These are phyloP conservation scores for Emydomyces testavorans DNA, from an alignment of 2,329 filamentous ascomycete species.

Conservation along the genomic window DNA sequence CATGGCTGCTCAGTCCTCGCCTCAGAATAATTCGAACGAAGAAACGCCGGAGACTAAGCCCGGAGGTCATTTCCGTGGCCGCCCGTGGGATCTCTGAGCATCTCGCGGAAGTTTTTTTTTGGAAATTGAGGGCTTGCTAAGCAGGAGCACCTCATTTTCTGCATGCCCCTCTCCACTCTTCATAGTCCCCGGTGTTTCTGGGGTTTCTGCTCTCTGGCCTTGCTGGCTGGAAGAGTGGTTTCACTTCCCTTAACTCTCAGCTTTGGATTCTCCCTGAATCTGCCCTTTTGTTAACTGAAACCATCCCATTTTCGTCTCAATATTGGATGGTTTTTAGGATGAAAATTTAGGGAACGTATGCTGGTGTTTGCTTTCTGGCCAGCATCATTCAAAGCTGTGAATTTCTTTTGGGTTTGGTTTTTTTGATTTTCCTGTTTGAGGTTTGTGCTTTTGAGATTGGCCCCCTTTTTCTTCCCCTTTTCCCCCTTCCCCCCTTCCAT, in stretches of 20 bases:
- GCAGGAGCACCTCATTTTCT: not conserved
- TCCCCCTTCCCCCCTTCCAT: too few species aligned
- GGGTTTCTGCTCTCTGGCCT: too few species aligned
- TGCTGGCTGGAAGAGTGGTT: not conserved
- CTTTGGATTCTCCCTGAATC: too few species aligned
- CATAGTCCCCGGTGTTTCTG: too few species aligned
- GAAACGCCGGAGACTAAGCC: not conserved
- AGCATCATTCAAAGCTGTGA: not conserved
- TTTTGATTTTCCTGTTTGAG: too few species aligned
- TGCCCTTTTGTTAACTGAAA: not conserved
- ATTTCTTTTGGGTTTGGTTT: too few species aligned
- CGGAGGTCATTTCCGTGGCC: not conserved
- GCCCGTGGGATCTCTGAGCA: slow-evolving; percentile 13
- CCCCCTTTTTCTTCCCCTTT: too few species aligned
- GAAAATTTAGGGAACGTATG: not conserved
- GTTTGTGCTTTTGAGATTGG: too few species aligned
- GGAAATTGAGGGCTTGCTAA: not conserved
- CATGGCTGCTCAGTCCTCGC: not conserved
- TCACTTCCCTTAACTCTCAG: too few species aligned
- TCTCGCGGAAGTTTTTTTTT: too few species aligned
- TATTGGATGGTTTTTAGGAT: not conserved
- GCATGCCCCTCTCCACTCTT: too few species aligned
- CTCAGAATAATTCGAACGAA: not conserved
- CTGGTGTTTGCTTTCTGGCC: not conserved
- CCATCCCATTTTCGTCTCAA: not conserved